Conservation (phyloP, 2,329 filamentous ascomycete genomes). For the Talaromyces pinophilus region DNA sequence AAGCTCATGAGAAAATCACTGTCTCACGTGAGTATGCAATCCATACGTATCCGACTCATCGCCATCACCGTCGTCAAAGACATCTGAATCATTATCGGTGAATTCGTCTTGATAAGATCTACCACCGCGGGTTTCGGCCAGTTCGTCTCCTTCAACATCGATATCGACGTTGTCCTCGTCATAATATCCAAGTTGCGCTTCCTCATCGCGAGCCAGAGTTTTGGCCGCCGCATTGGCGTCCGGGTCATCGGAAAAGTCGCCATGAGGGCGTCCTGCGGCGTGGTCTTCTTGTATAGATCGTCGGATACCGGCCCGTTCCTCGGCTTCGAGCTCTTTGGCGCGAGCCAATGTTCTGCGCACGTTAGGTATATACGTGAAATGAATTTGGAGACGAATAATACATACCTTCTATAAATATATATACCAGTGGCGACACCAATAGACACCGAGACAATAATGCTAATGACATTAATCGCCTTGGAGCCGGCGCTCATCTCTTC, state of each 20-base stretch:
- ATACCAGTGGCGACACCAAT: constrained; percentile 76
- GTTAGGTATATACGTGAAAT: background rate
- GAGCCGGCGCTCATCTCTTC: constrained; percentile 78
- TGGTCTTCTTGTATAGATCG: constrained; percentile 39
- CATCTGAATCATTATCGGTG: constrained; percentile 55
- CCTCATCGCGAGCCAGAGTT: constrained; percentile 46
- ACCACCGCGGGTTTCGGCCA: constrained; percentile 31
- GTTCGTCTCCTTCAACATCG: constrained; percentile 50
- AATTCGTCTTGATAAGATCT: constrained; percentile 55
- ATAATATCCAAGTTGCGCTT: constrained; percentile 44
- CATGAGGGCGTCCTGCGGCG: constrained; percentile 37
- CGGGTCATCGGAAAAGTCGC: constrained; percentile 42
- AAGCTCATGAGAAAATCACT: constrained; percentile 1
- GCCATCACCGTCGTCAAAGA: constrained; percentile 46
- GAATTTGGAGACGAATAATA: background rate
- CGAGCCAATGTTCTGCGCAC: constrained; percentile 49
- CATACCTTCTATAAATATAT: constrained; percentile 74
- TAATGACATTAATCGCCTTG: constrained; percentile 79
- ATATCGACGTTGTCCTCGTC: constrained; percentile 44
- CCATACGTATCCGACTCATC: constrained; percentile 43
- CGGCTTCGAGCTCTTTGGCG: constrained; percentile 51
- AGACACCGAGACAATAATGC: constrained; percentile 70
- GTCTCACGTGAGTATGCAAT: constrained; percentile 41
- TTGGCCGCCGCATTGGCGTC: constrained; percentile 43
- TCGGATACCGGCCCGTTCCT: constrained; percentile 46